Evolutionary conservation across 352 stramenopile genomes (phyloP).

Genomic region (Phytophthora niederhauseri): DNA sequence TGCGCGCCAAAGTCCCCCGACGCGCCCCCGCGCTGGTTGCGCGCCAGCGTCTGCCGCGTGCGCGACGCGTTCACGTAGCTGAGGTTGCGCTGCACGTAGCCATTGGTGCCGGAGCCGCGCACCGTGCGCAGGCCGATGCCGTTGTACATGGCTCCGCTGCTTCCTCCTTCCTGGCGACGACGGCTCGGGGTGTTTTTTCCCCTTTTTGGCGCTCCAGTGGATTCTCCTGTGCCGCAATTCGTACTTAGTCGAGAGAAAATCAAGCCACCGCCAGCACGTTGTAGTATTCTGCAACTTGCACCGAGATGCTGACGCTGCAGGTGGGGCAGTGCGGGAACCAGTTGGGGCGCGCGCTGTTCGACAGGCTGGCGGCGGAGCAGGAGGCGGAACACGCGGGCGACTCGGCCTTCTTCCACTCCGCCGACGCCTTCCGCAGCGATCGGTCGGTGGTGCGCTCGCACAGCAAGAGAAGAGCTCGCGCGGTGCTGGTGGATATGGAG

Average conservation of each 20-base stretch:
- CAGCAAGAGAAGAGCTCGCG: conserved; percentile 42
- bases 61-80: conserved; percentile 78
- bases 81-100: conserved; percentile 88
- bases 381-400: background rate
- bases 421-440: conserved; percentile 16
- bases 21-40: conserved; percentile 39
- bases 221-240: background rate
- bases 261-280: background rate
- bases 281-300: conserved; percentile 11
- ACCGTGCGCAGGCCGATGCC: conserved; percentile 86
- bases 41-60: conserved; percentile 64
- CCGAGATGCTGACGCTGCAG: conserved; percentile 70
- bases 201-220: background rate
- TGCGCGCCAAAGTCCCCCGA: conserved; percentile 23
- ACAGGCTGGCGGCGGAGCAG: conserved; percentile 56
- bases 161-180: background rate
- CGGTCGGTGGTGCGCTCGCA: conserved; percentile 32
- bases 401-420: conserved; percentile 44
- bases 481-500: conserved; percentile 87
- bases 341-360: conserved; percentile 64
- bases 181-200: background rate
- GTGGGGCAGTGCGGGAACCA: conserved; percentile 85
- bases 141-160: conserved; percentile 78
- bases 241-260: conserved; percentile 18
- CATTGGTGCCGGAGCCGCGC: conserved; percentile 89